Evolutionary conservation across 2,329 filamentous ascomycete species (phyloP).

Genomic region (Xylariaceae sp.): DNA sequence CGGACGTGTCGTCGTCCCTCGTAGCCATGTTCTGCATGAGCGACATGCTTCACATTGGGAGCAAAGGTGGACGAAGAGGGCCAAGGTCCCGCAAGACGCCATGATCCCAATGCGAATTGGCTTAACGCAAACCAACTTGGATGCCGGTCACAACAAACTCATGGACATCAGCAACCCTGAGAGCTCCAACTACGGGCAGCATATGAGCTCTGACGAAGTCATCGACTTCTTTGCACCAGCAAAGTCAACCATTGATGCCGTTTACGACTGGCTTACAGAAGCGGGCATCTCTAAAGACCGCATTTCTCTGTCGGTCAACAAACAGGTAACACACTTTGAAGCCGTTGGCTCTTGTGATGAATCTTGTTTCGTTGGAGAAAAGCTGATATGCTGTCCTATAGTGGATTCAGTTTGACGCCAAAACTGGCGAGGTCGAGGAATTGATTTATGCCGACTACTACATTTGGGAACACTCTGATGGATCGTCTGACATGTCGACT

Average conservation of each 20-base stretch:
- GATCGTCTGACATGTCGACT: constrained; percentile 19
- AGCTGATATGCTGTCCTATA: constrained; percentile 13
- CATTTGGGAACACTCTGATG: constrained; percentile 32
- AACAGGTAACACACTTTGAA: constrained; percentile 17
- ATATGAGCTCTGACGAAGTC: constrained; percentile 37
- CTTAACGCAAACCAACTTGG: constrained; percentile 30
- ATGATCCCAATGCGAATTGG: constrained; percentile 35
- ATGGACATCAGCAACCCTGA: constrained; percentile 32
- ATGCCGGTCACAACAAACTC: constrained; percentile 30
- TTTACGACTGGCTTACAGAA: constrained; percentile 32
- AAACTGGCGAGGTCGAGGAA: constrained; percentile 32
- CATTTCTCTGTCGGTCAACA: constrained; percentile 24
- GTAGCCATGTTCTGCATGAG: constrained; percentile 33
- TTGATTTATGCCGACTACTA: constrained; percentile 36
- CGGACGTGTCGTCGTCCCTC: constrained; percentile 18
- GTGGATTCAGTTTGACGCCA: constrained; percentile 38
- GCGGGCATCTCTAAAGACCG: constrained; percentile 29
- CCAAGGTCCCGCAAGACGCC: constrained; percentile 22
- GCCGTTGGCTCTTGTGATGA: background rate
- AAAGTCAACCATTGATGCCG: constrained; percentile 30
- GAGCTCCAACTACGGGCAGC: constrained; percentile 35
- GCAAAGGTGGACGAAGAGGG: constrained; percentile 26
- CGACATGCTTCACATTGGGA: constrained; percentile 27
- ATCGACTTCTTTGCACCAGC: constrained; percentile 38
- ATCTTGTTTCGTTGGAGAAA: background rate